These are phyloP conservation scores for Penicillium expansum DNA, from an alignment of 2,329 filamentous ascomycete species.

Conservation along the genomic window DNA sequence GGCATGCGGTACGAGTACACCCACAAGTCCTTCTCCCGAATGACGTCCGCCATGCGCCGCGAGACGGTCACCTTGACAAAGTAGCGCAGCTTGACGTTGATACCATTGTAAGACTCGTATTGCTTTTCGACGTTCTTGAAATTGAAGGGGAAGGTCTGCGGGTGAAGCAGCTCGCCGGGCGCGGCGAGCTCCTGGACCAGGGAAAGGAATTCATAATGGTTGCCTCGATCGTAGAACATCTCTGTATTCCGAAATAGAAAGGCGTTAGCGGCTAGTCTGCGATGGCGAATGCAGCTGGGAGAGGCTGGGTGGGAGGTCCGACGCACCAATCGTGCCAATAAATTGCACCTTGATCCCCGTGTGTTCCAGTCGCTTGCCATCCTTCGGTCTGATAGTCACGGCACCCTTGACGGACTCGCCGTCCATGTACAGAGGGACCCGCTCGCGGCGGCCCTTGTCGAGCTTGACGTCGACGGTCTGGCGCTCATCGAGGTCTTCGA, in stretches of 20 bases:
- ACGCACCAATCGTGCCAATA: slow-evolving; percentile 84
- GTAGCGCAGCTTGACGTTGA: slow-evolving; percentile 98
- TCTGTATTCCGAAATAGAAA: slow-evolving; percentile 53
- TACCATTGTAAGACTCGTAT: slow-evolving; percentile 99
- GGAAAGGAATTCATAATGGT: slow-evolving; percentile 98
- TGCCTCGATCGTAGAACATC: slow-evolving; percentile 99
- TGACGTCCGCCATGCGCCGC: slow-evolving; percentile 93
- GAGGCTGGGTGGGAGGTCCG: background rate
- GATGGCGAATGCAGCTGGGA: background rate
- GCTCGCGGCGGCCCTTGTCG: slow-evolving; percentile 95
- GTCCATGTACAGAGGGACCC: slow-evolving; percentile 95
- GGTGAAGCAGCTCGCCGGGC: slow-evolving; percentile 95
- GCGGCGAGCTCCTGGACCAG: slow-evolving; percentile 95
- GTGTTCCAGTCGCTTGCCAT: slow-evolving; percentile 96
- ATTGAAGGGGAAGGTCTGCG: slow-evolving; percentile 98
- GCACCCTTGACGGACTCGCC: slow-evolving; percentile 97
- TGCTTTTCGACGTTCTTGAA: slow-evolving; percentile 99
- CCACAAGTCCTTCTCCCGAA: slow-evolving; percentile 99
- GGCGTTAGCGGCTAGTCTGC: background rate
- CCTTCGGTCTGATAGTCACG: slow-evolving; percentile 92
- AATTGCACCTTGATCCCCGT: slow-evolving; percentile 99
- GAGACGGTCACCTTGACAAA: slow-evolving; percentile 97
- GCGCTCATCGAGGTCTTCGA: slow-evolving; percentile 90
- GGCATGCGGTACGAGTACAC: slow-evolving; percentile 98
- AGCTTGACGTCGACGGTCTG: slow-evolving; percentile 97